These are phyloP conservation scores for Scheffersomyces coipomensis DNA, from an alignment of 805 yeast genomes.

Conservation along the genomic window DNA sequence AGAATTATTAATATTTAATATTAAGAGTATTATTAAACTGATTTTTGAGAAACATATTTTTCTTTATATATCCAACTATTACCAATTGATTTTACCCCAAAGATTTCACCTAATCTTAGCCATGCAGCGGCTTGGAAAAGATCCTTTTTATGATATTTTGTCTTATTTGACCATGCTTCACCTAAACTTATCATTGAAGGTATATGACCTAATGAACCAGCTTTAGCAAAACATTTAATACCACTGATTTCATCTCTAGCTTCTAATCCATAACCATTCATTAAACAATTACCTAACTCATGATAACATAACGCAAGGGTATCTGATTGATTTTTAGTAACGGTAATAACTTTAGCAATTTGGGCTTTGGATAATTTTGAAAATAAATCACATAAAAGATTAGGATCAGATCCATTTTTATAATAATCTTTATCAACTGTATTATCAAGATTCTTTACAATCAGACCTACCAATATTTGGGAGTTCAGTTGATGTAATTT, in stretches of 20 bases:
- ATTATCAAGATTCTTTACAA: slow-evolving; percentile 19
- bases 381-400: slow-evolving; percentile 20
- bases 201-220: slow-evolving; percentile 65
- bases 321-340: slow-evolving; percentile 39
- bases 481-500: slow-evolving; percentile 25
- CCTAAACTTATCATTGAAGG: slow-evolving; percentile 74
- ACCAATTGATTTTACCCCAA: slow-evolving; percentile 62
- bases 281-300: slow-evolving; percentile 59
- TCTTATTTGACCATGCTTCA: slow-evolving; percentile 59
- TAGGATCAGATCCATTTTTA: slow-evolving; percentile 23
- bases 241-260: slow-evolving; percentile 56
- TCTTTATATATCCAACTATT: slow-evolving; percentile 75
- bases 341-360: slow-evolving; percentile 23
- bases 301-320: slow-evolving; percentile 51
- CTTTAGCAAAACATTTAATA: slow-evolving; percentile 56
- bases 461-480: slow-evolving; percentile 26
- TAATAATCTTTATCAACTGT: slow-evolving; percentile 12
- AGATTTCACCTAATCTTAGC: slow-evolving; percentile 61
- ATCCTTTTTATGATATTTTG: slow-evolving; percentile 57
- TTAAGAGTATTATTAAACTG: background rate
- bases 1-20: too few species aligned
- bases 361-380: slow-evolving; percentile 20
- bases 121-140: slow-evolving; percentile 64
- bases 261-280: slow-evolving; percentile 55
- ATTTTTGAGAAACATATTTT: slow-evolving; percentile 42